Evolutionary conservation across 169 alveolate species (phyloP), one percentile per base, ranked within the genome.

Genomic region (Plasmodium knowlesi): DNA sequence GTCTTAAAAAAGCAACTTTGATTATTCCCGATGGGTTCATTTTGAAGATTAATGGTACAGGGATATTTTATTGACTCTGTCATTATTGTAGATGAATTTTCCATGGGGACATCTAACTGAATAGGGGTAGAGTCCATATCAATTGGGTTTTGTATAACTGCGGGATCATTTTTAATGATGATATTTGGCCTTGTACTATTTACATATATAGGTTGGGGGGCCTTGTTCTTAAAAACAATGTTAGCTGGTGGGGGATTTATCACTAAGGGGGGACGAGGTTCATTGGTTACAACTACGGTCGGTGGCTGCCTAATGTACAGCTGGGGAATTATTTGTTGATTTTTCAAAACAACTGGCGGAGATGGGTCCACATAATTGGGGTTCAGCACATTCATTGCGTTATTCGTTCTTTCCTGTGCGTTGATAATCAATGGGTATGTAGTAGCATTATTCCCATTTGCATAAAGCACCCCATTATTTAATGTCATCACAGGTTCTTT

Each of bases 191-290:
- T 96, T 37, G 95, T 79, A 93, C 92, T 95, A 76, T 96, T 96
- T 46, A 96, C 97, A 81, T 92, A 96, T 80, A 96, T 93, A 39
- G 97, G 97, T 80, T 96, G 97, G 4, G 97, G 97, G 5, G 97
- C 96, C 78, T 96, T 96, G 72, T 96, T 96, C 85, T 95, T 96
- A 8, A 96, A 96, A 39, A 96, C 89, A 22, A 96, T 95, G 61
- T 96, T 96, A 37, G 97, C 97, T n/a, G 97, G 97, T 67, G 97
- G 97, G 79, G 96, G 97, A 72, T 95, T 96, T 14, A 96, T 96
- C 72, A 96, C 97, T 71, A 96, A 90, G 19, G 97, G 97, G 14
- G 97, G 97, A 39, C 97, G 81, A 22, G 97, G 88, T 32, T 92
- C 94, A 83, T 96, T 96, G 72, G 97, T 92, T 30, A 96, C 97